Conservation (phyloP, 306 rosid species). For the Glycine soja region DNA sequence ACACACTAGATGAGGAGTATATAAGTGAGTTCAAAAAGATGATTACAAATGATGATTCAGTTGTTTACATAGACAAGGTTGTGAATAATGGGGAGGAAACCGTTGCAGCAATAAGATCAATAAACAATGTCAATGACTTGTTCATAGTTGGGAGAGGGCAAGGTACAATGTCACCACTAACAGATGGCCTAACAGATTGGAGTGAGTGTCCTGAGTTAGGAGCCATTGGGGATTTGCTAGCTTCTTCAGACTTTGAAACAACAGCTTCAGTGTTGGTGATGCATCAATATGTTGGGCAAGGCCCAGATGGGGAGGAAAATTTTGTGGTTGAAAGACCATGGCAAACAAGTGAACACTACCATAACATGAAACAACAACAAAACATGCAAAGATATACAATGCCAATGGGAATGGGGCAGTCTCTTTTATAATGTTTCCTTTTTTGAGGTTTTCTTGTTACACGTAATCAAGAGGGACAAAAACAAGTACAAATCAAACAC, state of each 20-base stretch:
- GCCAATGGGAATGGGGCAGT: background rate
- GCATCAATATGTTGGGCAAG: constrained; percentile 65
- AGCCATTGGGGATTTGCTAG: constrained; percentile 82
- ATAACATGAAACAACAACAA: background rate
- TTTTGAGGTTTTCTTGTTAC: background rate
- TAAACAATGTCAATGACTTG: constrained; percentile 62
- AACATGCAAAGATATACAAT: constrained; percentile 28
- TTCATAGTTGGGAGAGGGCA: constrained; percentile 91
- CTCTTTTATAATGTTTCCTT: background rate
- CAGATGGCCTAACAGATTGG: constrained; percentile 83
- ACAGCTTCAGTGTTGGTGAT: constrained; percentile 77
- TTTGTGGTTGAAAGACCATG: constrained; percentile 27
- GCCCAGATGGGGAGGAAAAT: constrained; percentile 50
- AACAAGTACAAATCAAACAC: background rate
- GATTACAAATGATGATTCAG: constrained; percentile 40
- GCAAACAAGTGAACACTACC: constrained; percentile 25
- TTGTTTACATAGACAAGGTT: constrained; percentile 56
- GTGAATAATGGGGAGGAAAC: constrained; percentile 88
- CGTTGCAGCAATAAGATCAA: constrained; percentile 65
- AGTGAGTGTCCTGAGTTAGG: constrained; percentile 93
- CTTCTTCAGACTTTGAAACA: constrained; percentile 84
- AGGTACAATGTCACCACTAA: constrained; percentile 62
- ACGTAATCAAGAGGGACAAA: background rate
- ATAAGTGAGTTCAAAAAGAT: constrained; percentile 55
- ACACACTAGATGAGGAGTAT: constrained; percentile 58